Percentiles rank a stretch among this genome's conserved stretches.
These are phyloP conservation scores for Debaryomyces castellii DNA, from an alignment of 805 yeast species.

Conservation along the genomic window DNA sequence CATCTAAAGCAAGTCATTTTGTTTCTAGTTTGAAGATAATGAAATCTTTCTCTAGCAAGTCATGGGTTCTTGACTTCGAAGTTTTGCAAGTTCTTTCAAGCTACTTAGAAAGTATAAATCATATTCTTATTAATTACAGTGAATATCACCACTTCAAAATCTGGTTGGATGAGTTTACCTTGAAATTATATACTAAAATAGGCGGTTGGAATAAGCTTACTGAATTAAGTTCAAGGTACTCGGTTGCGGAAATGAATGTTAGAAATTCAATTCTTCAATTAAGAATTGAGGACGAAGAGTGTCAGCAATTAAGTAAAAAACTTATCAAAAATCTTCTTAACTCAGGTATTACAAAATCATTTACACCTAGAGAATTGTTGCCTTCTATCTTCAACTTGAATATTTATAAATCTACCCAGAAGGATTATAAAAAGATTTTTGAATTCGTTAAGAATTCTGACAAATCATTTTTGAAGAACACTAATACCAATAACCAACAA, in stretches of 20 bases:
- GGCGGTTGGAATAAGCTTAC: conserved; percentile 26
- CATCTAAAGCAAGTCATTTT: conserved; percentile 20
- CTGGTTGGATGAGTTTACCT: conserved; percentile 20
- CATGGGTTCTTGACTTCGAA: conserved; percentile 22
- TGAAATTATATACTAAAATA: conserved; percentile 19
- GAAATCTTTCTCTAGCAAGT: conserved; percentile 19
- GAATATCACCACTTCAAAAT: conserved; percentile 19
- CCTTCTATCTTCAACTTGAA: conserved; percentile 43
- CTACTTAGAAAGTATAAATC: conserved; percentile 31
- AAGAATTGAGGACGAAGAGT: conserved; percentile 27
- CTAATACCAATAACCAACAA: conserved; percentile 32
- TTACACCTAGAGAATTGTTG: conserved; percentile 52
- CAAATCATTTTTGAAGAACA: conserved; percentile 40
- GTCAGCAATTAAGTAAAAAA: conserved; percentile 32
- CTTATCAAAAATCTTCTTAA: conserved; percentile 50
- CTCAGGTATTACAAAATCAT: conserved; percentile 47
- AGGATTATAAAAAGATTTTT: conserved; percentile 60
- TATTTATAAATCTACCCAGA: conserved; percentile 36
- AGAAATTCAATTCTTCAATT: conserved; percentile 45
- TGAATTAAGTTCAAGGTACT: conserved; percentile 12
- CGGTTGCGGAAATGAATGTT: conserved; percentile 39
- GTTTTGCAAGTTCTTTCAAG: conserved; percentile 38
- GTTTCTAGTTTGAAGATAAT: conserved; percentile 31
- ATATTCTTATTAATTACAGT: conserved; percentile 30
- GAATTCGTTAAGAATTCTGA: conserved; percentile 53